Evolutionary conservation across 495 filamentous ascomycete genomes (phyloP), one percentile per base, ranked within the genome.

Genomic region (Oleoguttula mirabilis): DNA sequence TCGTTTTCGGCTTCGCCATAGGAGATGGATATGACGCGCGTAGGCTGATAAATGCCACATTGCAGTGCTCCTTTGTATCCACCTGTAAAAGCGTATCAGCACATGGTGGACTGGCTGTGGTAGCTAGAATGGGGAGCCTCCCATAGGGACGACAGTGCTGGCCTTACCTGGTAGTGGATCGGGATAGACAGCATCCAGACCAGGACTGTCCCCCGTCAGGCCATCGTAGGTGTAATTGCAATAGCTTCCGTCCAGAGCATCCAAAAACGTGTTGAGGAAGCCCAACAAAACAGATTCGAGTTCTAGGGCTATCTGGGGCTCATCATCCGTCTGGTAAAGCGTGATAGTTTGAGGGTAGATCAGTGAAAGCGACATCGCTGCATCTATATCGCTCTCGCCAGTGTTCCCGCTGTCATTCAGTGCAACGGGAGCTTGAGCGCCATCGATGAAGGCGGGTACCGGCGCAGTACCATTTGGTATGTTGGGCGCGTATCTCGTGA

Each of bases 261-360:
- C 32, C 12, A 35, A 15, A 15, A 35, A 10, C 10, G 32, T 35
- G 32, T 35, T 35, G 7, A 35, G 19, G 19, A 35, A 7, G 32
- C 19, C 32, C n/a, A n/a, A n/a, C n/a, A n/a, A n/a, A 35, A 15
- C 32, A 6, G 7, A 10, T 6, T 14, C 28, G 15, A 30, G 22
- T n/a, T 32, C 21, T 21, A 19, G 11, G 3, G 31, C 15, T 11
- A 21, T 15, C 39, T 50, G 30, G 4, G 27, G 25, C 6, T 21
- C 14, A 25, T 51, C 48, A 37, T 51, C 48, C 12, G 36, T 21
- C 22, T 52, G 49, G 30, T 52, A 52, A 3, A 48, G 10, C 15
- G 32, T 42, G 24, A 52, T 33, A 1, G 34, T 33, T 23, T 50
- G 47, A 15, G 49, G 49, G 32, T 52, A 52, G 25, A 52, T 48